Evolutionary conservation across 192 early-diverging fungal genomes (phyloP), one percentile per base, ranked within the genome.

Genomic region (Gonapodya prolifera): DNA sequence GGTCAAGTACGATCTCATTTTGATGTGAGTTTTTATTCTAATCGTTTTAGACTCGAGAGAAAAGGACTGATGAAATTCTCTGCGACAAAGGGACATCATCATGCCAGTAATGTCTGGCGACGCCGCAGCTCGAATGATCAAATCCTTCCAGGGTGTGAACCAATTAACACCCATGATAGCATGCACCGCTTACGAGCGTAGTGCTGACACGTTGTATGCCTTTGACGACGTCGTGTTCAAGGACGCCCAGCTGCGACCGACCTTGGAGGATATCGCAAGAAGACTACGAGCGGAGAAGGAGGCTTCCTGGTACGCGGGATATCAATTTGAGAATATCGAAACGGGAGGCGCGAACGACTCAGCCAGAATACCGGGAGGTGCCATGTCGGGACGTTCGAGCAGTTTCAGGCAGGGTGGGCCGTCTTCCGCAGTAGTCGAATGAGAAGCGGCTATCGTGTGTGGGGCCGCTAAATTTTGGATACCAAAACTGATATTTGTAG

Each of bases 21-120:
- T 98, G 78, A 94, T 96, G 93, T 94, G 94, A 77, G 90, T 93
- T 18, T 87, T 91, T 8, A 96, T 97, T 92, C 95, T 95, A n/a
- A 92, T 95, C 35, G 86, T 92, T 95, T 91, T 87, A 88, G 86
- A 13, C 77, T 70, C 45, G 45, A 61, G 8, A 16, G 45, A 61
- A 61, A 36, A 29, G 36, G 34, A 33, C 28, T 76, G 61, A 18
- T 75, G 1, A 33, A 74, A 1, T 34, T 70, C 36, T 76, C 69
- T 35, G 34, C 71, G 35, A 74, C 78, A 34, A 73, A 79, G 35
- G 34, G 76, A 35, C 75, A 76, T 69, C 34, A 33, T 31, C 0
- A n/a, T 69, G 81, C 17, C 23, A 29, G 28, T 84, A 92, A 95
- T 98, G 76, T 93, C 94, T 82, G 96, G 94, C 34, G 93, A 96